Conservation (phyloP, 1,139 yeast species). For the Suhomyces taliae region DNA sequence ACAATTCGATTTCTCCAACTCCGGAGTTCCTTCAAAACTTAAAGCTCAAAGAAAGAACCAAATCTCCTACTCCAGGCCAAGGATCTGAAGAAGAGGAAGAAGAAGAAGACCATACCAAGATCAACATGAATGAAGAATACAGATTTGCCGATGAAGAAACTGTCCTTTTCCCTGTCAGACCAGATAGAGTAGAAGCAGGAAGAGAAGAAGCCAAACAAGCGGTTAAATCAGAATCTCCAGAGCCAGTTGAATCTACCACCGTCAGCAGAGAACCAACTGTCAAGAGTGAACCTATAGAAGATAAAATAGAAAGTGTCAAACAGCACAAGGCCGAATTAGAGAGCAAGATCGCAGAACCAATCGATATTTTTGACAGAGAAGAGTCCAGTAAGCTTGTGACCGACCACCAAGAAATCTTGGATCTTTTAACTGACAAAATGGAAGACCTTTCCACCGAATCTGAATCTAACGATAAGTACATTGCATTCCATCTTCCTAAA, state of each 20-base stretch:
- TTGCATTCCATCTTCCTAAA: constrained; percentile 73
- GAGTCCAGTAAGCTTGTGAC: constrained; percentile 31
- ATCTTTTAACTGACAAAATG: constrained; percentile 27
- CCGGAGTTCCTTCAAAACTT: constrained; percentile 43
- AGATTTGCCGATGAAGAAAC: constrained; percentile 50
- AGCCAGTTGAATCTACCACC: constrained; percentile 29
- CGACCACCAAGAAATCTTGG: constrained; percentile 36
- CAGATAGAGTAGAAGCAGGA: constrained; percentile 30
- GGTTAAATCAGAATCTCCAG: constrained; percentile 13
- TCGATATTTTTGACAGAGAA: constrained; percentile 30
- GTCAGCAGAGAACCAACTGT: constrained; percentile 32
- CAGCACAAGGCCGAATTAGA: constrained; percentile 32
- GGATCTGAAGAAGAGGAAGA: constrained; percentile 31
- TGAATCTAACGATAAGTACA: constrained; percentile 25
- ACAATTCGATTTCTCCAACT: constrained; percentile 29
- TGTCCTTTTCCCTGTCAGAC: constrained; percentile 45
- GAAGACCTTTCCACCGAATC: constrained; percentile 22
- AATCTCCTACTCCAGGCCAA: constrained; percentile 9
- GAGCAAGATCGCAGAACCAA: constrained; percentile 30
- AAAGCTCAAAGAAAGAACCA: constrained; percentile 28
- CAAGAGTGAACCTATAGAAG: constrained; percentile 34
- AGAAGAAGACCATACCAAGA: constrained; percentile 44
- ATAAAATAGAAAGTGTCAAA: constrained; percentile 30
- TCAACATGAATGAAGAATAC: constrained; percentile 64
- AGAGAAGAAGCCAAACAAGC: constrained; percentile 14